These are phyloP conservation scores for Phaeolepiota aurea DNA, from an alignment of 768 basidiomycete genomes.

Conservation along the genomic window DNA sequence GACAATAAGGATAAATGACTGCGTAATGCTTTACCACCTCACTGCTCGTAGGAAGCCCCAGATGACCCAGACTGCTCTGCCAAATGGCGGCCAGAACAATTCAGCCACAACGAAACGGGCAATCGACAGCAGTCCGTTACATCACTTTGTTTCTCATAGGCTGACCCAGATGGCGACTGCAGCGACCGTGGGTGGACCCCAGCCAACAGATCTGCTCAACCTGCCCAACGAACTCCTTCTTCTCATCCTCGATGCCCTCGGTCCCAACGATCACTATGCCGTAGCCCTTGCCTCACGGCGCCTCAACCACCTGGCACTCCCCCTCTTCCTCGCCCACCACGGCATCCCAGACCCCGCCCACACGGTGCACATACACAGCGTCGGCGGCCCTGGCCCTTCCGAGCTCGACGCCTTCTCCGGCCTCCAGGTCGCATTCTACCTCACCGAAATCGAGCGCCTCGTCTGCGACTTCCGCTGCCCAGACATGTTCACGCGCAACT, in stretches of 20 bases:
- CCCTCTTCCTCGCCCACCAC: constrained; percentile 5
- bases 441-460: not conserved
- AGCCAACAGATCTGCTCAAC: constrained; percentile 1
- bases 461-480: not conserved
- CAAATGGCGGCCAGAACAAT: too few species aligned
- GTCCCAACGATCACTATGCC: constrained; percentile 3
- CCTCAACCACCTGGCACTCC: constrained; percentile 5
- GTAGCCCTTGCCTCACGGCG: constrained; percentile 4
- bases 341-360: not conserved
- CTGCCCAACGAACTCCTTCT: constrained; percentile 8
- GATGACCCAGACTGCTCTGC: too few species aligned
- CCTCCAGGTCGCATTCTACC: not conserved
- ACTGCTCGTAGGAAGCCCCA: too few species aligned
- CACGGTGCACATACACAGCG: not conserved
- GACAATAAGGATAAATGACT: too few species aligned
- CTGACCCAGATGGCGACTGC: too few species aligned
- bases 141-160: not conserved
- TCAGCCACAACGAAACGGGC: too few species aligned
- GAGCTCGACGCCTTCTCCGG: not conserved
- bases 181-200: not conserved
- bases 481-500: not conserved
- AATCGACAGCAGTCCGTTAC: too few species aligned
- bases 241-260: constrained; percentile 5
- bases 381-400: not conserved
- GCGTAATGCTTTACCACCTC: too few species aligned